Percentiles rank a stretch among this genome's conserved stretches.
These are phyloP conservation scores for Mortierella sp. DNA, from an alignment of 371 early-diverging fungal genomes.

Conservation along the genomic window DNA sequence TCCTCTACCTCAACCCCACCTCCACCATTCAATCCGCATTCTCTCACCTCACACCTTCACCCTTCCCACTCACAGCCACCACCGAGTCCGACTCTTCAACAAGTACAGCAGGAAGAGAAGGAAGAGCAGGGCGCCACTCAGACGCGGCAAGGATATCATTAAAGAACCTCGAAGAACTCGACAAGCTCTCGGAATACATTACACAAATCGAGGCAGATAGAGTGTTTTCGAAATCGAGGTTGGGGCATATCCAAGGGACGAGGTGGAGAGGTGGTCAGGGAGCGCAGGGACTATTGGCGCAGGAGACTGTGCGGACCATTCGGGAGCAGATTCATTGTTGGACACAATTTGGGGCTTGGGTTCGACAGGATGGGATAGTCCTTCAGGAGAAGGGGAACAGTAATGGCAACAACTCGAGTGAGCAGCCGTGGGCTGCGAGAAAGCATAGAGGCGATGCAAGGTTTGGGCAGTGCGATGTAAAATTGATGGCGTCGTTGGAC, in stretches of 20 bases:
- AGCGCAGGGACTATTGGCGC: not conserved
- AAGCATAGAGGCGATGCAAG: conserved; percentile 30
- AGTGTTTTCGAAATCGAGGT: conserved; percentile 19
- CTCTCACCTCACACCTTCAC: conserved; percentile 14
- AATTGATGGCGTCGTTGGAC: conserved; percentile 33
- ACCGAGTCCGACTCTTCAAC: not conserved
- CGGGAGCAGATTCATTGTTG: conserved; percentile 53
- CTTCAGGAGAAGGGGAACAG: too few relatives aligned
- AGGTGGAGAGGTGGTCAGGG: not conserved
- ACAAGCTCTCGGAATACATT: conserved; percentile 28
- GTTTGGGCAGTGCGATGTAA: conserved; percentile 31
- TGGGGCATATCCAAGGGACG: conserved; percentile 25
- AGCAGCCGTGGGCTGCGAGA: conserved; percentile 16
- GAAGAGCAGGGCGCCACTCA: conserved; percentile 21
- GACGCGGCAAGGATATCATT: conserved; percentile 23
- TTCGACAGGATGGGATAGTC: conserved; percentile 21
- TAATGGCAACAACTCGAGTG: not conserved
- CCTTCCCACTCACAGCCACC: not conserved
- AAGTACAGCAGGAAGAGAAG: not conserved
- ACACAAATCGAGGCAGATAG: conserved; percentile 28
- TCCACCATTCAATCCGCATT: not conserved
- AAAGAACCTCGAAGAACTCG: conserved; percentile 14
- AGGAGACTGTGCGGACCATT: conserved; percentile 13
- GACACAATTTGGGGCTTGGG: conserved; percentile 43
- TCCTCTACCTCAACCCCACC: conserved; percentile 1